Evolutionary conservation across 148 eudicot species (phyloP).

Genomic region (Selenicereus undatus): DNA sequence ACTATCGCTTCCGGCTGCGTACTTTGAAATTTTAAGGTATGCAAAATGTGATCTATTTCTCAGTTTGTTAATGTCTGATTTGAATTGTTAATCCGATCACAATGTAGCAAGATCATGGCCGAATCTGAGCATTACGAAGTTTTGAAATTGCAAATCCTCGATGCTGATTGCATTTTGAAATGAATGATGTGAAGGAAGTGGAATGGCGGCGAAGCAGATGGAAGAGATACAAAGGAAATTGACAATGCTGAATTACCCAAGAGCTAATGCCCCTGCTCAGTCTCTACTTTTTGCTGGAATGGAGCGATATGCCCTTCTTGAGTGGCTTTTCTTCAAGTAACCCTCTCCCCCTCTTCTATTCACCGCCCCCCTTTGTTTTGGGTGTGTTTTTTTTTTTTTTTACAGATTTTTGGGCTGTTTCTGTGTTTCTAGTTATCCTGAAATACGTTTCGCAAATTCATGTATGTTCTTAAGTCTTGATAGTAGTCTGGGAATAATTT

Average conservation of each 20-base stretch:
- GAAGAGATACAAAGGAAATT: slow-evolving; percentile 89
- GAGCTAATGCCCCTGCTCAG: slow-evolving; percentile 91
- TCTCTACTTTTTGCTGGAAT: slow-evolving; percentile 97
- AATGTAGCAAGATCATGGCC: background rate
- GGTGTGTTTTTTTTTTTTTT: background rate
- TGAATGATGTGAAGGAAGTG: slow-evolving; percentile 3
- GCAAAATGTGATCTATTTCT: background rate
- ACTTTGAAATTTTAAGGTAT: background rate
- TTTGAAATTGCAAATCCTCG: background rate
- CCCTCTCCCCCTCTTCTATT: background rate
- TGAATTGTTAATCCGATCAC: background rate
- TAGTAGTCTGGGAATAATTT: background rate
- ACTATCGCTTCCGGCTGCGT: background rate
- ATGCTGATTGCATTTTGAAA: background rate
- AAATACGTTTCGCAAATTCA: background rate
- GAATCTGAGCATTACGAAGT: background rate
- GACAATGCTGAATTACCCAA: slow-evolving; percentile 66
- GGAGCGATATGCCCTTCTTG: slow-evolving; percentile 98
- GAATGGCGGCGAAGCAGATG: slow-evolving; percentile 93
- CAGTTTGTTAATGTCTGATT: background rate
- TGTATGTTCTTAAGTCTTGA: background rate
- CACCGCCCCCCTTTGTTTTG: too few relatives aligned
- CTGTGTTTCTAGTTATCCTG: background rate
- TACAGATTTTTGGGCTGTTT: too few relatives aligned
- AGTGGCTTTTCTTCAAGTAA: slow-evolving; percentile 97